Conservation (phyloP, 140 eudicot species). For the Cichorium intybus region DNA sequence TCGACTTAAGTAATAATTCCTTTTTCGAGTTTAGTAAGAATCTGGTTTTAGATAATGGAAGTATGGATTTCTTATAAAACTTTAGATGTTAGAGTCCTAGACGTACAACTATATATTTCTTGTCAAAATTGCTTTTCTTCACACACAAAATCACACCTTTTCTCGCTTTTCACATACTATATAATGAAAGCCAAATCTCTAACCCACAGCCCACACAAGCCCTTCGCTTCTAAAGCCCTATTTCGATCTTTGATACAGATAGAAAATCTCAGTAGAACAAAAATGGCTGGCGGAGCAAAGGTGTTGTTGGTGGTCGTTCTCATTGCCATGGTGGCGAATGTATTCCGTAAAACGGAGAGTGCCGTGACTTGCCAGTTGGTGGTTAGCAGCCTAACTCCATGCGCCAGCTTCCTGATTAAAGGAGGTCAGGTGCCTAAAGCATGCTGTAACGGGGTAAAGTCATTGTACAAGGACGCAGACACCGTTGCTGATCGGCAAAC, state of each 20-base stretch:
- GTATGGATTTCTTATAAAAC: not conserved
- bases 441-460: conserved; percentile 30
- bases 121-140: conserved; percentile 13
- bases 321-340: conserved; percentile 7
- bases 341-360: conserved; percentile 2
- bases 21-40: not conserved
- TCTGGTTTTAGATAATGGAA: not conserved
- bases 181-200: conserved; percentile 12
- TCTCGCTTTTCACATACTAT: conserved; percentile 11
- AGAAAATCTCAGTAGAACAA: not conserved
- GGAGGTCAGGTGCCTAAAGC: conserved; percentile 31
- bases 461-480: conserved; percentile 22
- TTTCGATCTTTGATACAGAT: not conserved
- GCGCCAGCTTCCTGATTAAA: conserved; percentile 26
- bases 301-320: conserved; percentile 10
- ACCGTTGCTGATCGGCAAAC: conserved; percentile 28
- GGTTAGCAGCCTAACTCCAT: conserved; percentile 32
- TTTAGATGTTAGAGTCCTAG: conserved; percentile 20
- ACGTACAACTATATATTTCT: conserved; percentile 24
- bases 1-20: not conserved
- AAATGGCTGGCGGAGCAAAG: conserved; percentile 17
- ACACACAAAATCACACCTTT: not conserved
- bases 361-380: conserved; percentile 31
- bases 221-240: not conserved
- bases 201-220: conserved; percentile 6